Evolutionary conservation across 164 flowering plant species (phyloP), one percentile per base, ranked within the genome.

Genomic region (Warburgia ugandensis): DNA sequence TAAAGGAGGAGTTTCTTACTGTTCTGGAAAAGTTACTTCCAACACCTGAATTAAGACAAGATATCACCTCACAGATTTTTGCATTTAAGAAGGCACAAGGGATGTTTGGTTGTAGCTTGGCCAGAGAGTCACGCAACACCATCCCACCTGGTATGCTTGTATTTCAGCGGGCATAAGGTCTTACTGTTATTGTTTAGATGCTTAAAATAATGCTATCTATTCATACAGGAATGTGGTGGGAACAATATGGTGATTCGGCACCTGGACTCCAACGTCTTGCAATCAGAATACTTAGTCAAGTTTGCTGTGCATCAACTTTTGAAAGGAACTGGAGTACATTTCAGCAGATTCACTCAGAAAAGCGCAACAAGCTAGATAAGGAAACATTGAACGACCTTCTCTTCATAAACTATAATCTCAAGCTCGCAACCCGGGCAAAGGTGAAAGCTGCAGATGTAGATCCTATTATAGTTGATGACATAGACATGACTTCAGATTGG

Each of bases 401-500:
- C 14, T 86, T 76, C 37, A 63, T 90, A 39, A 72, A 81, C 57
- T 86, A 77, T 71, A 90, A 90, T 51, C 89, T 90, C 57, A 90
- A 74, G 66, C 56, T 90, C 52, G 78, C 75, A 2, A 79, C 72
- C 59, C 77, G 73, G 36, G 58, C 54, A 64, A 76, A 64, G 59
- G 66, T 59, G 29, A 75, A 55, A 61, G 56, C 76, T 20, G 26
- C 55, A n/a, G 94, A 84, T 37, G 44, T 70, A 17, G 94, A 90
- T 63, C 83, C 88, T 21, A 68, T 86, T 61, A 79, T 72, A 41
- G 68, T 68, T 59, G 91, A 90, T 32, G 94, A 86, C 68, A 79
- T 90, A 31, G 97, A 90, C 46, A 86, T 90, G 97, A 82, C 91
- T 32, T 90, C 95, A 3, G 95, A 90, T 59, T 90, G 95, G 95